Conservation (phyloP, 1,284 basidiomycete genomes). For the Leccinum fuscescens region DNA sequence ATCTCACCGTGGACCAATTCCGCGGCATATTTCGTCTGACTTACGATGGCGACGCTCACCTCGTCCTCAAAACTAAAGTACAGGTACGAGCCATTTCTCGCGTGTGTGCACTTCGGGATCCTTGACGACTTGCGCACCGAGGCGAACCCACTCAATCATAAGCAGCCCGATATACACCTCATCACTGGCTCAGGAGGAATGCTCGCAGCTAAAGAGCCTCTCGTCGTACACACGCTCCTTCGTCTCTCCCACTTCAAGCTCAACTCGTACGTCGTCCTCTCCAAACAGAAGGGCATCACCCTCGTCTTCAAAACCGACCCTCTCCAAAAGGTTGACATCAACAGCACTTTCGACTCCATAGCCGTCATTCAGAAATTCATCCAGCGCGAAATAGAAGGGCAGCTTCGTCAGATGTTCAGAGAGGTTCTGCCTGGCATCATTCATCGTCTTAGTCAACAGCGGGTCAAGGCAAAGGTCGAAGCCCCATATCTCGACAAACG, state of each 20-base stretch:
- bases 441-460: slow-evolving; percentile 91
- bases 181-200: slow-evolving; percentile 78
- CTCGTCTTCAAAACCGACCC: slow-evolving; percentile 99
- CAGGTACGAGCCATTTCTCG: slow-evolving; percentile 57
- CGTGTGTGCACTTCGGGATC: neutral
- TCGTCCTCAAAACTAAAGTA: slow-evolving; percentile 95
- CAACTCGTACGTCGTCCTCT: slow-evolving; percentile 95
- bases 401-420: slow-evolving; percentile 96
- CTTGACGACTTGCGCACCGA: slow-evolving; percentile 32
- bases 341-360: slow-evolving; percentile 96
- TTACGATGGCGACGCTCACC: slow-evolving; percentile 94
- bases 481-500: slow-evolving; percentile 68
- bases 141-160: slow-evolving; percentile 95
- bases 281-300: slow-evolving; percentile 95
- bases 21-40: slow-evolving; percentile 96
- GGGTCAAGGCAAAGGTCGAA: slow-evolving; percentile 87
- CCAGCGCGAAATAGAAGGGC: slow-evolving; percentile 95
- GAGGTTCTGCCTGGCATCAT: slow-evolving; percentile 98
- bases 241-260: slow-evolving; percentile 94
- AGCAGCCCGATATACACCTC: slow-evolving; percentile 77
- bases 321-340: slow-evolving; percentile 95
- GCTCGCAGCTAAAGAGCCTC: slow-evolving; percentile 88
- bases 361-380: slow-evolving; percentile 97
- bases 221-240: slow-evolving; percentile 97
- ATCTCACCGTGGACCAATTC: slow-evolving; percentile 94